Conservation (phyloP, 345 rosid species). For the Pelargonium nanum region DNA sequence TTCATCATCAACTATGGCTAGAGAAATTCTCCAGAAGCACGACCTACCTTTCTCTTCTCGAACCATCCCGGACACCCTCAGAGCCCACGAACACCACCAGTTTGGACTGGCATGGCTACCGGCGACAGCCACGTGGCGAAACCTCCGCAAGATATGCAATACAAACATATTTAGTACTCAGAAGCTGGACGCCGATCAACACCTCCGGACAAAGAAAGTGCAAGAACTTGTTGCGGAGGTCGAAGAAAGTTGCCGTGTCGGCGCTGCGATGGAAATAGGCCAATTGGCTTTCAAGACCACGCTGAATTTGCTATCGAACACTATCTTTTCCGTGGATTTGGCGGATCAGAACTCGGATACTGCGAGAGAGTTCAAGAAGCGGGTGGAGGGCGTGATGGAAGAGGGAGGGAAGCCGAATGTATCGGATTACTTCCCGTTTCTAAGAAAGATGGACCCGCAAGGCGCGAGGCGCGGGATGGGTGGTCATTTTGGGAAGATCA, state of each 20-base stretch:
- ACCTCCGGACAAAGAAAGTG: constrained; percentile 10
- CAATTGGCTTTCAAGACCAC: constrained; percentile 25
- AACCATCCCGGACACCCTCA: constrained; percentile 7
- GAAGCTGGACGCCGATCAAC: constrained; percentile 14
- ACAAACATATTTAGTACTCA: constrained; percentile 10
- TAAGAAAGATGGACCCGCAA: constrained; percentile 34
- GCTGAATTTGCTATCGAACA: constrained; percentile 31
- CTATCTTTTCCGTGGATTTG: constrained; percentile 35
- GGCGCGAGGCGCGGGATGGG: constrained; percentile 15
- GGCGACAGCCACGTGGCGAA: constrained; percentile 14
- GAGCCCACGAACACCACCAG: constrained; percentile 2
- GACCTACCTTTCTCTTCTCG: constrained; percentile 11
- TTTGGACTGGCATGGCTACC: constrained; percentile 10
- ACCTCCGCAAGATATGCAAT: constrained; percentile 15
- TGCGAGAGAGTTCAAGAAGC: constrained; percentile 20
- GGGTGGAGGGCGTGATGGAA: constrained; percentile 21
- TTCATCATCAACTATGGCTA: constrained; percentile 13
- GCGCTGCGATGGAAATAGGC: constrained; percentile 29
- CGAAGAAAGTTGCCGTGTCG: constrained; percentile 11
- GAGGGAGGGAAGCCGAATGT: constrained; percentile 31
- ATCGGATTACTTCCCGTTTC: constrained; percentile 34
- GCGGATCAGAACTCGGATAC: constrained; percentile 14
- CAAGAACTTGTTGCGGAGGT: constrained; percentile 18
- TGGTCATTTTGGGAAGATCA: constrained; percentile 4
- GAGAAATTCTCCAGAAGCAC: constrained; percentile 19